A percentile compares a stretch with the other conserved stretches of the same genome.
phyloP scores from a whole-genome alignment of 208 protist genomes.

The Herpetomonas tarakana region DNA sequence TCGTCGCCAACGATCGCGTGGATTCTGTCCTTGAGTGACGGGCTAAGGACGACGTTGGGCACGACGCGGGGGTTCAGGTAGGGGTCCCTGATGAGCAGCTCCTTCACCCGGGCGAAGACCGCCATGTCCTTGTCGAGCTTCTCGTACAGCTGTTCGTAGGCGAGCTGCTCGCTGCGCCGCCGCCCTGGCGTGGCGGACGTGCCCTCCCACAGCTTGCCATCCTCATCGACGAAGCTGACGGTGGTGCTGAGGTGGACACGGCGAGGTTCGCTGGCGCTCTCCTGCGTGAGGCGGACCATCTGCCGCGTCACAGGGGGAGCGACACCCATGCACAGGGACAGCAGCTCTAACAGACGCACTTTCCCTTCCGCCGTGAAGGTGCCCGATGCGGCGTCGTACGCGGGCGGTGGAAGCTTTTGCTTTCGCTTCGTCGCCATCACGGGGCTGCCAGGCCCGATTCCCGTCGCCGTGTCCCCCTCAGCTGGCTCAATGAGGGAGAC shows the following conservation, averaged over 20 bases:
- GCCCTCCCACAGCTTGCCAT: slow-evolving; percentile 20
- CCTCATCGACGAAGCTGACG: slow-evolving; percentile 34
- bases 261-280: background rate
- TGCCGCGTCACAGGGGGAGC: slow-evolving; percentile 26
- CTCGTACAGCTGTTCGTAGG: slow-evolving; percentile 46
- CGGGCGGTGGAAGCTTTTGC: background rate
- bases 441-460: slow-evolving; percentile 1
- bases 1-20: slow-evolving; percentile 18
- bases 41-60: slow-evolving; percentile 27
- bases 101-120: slow-evolving; percentile 27
- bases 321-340: slow-evolving; percentile 59
- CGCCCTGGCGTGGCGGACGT: slow-evolving; percentile 18
- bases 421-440: background rate
- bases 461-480: background rate
- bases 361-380: slow-evolving; percentile 55
- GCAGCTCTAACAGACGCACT: slow-evolving; percentile 56
- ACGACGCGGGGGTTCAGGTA: slow-evolving; percentile 36
- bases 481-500: slow-evolving; percentile 10
- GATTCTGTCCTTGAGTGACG: slow-evolving; percentile 26
- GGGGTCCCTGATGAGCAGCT: slow-evolving; percentile 25
- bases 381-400: slow-evolving; percentile 19
- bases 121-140: slow-evolving; percentile 22
- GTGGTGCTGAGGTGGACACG: slow-evolving; percentile 18
- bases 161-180: slow-evolving; percentile 28
- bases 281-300: slow-evolving; percentile 22